Base-by-base conservation (phyloP, 2,329 filamentous ascomycete genomes). In the Byssothecium circinans region DNA sequence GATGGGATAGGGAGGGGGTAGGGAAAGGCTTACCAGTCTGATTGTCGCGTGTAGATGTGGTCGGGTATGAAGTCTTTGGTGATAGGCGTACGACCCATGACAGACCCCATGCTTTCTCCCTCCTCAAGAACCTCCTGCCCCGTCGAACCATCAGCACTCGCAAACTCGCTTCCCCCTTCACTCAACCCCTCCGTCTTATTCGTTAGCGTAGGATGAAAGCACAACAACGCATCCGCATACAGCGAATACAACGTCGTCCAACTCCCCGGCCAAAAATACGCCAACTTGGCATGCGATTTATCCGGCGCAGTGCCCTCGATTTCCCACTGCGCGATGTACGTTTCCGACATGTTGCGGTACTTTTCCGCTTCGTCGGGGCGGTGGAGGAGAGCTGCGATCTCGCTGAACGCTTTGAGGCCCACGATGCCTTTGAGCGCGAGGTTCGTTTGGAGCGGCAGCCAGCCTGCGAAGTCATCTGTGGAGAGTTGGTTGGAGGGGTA, bases 221-320 rank as follows among this genome's bases (percentile, higher is more conserved):
- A 94, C 27, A 94, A 81, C 18, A 92, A 77, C 22, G 82, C 83
- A 72, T 95, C 89, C 12, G 86, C 83, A 72, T 89, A 95, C 20
- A 95, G 79, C 64, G 91, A 92, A 76, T 95, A 95, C 29, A 95
- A 79, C 0, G 87, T 90, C 6, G 88, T 90, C 87, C 88, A 91
- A 41, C 86, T 89, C 12, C 87, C 87, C 56, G 87, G 87, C 77
- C 86, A 85, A 64, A 89, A 81, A 72, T 95, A 95, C 10, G 86
- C 83, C 8, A 95, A 78, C 57, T 89, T 91, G 18, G 88, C 84
- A 68, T 92, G 88, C 1, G 84, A 75, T 8, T 82, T 81, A 46
- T 86, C 82, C 15, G 79, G 77, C 51, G 88, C 88, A 68, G 91
- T 84, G 45, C 81, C 89, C 44, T 83, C 81, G 17, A 78, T 73